These are phyloP conservation scores for Sphagnum contortum DNA, from an alignment of 225 moss, liverwort and hornwort species.

Conservation along the genomic window DNA sequence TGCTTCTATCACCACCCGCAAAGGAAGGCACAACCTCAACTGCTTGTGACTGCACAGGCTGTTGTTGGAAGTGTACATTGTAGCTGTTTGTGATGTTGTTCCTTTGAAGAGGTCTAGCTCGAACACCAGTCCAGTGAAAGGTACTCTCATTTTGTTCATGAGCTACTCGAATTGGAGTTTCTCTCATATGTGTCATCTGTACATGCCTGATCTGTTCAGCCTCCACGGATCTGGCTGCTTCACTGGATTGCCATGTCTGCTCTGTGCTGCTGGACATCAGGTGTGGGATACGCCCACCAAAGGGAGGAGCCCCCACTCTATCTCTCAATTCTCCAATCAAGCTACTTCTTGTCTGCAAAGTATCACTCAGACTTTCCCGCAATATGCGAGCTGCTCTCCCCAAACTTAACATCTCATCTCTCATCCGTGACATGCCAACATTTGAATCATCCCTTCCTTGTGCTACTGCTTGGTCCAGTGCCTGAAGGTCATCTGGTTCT, in stretches of 20 bases:
- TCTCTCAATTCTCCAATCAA: slow-evolving; percentile 29
- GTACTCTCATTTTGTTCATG: slow-evolving; percentile 56
- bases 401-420: too few species aligned
- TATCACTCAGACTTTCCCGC: too few species aligned
- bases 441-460: too few species aligned
- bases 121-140: slow-evolving; percentile 20
- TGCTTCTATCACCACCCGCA: too few species aligned
- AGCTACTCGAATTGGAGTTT: slow-evolving; percentile 36
- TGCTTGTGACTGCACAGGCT: too few species aligned
- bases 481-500: too few species aligned
- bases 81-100: not conserved
- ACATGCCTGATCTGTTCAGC: not conserved
- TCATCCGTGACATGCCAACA: too few species aligned
- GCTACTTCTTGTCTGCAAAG: too few species aligned
- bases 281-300: slow-evolving; percentile 29
- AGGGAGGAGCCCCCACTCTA: slow-evolving; percentile 32
- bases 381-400: too few species aligned
- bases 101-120: slow-evolving; percentile 11
- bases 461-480: too few species aligned
- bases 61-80: too few species aligned
- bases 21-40: too few species aligned
- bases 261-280: not conserved
- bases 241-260: slow-evolving; percentile 15
- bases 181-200: slow-evolving; percentile 38
- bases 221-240: slow-evolving; percentile 5